Percentiles rank a stretch among this genome's conserved stretches.
Evolutionary conservation across 75 land plant species (phyloP).

Genomic region (Sequoiadendron giganteum): DNA sequence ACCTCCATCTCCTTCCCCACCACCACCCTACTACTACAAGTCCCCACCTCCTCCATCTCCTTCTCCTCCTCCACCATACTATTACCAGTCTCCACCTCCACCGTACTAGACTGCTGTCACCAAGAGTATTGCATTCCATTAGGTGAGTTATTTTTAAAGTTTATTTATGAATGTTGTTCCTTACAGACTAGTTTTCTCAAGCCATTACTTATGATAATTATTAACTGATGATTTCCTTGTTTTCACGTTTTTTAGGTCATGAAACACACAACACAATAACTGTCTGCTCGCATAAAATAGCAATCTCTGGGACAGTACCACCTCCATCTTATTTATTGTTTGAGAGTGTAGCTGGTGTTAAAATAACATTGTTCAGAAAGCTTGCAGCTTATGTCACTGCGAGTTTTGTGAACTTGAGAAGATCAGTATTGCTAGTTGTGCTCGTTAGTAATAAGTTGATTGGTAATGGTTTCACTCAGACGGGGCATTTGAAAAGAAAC

Average conservation of each 20-base stretch:
- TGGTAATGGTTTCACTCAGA: too few species aligned
- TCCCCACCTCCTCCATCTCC: slow-evolving; percentile 26
- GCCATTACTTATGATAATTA: not conserved
- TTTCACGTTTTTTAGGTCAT: not conserved
- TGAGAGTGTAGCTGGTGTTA: not conserved
- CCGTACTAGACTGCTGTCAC: not conserved
- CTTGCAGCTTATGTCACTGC: not conserved
- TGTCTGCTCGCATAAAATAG: not conserved
- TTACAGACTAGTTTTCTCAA: too few species aligned
- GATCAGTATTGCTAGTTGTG: not conserved
- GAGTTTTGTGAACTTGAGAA: not conserved
- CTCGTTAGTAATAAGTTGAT: not conserved
- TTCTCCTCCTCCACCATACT: slow-evolving; percentile 8
- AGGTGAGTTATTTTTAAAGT: not conserved
- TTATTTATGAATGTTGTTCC: not conserved
- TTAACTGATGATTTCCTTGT: not conserved
- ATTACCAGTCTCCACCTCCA: slow-evolving; percentile 19
- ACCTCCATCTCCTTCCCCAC: slow-evolving; percentile 20
- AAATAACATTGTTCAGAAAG: not conserved
- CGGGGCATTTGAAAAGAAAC: not conserved
- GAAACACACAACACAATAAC: not conserved
- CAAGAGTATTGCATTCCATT: not conserved
- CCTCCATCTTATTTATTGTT: not conserved
- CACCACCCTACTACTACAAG: slow-evolving; percentile 20
- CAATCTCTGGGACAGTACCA: not conserved